Conservation (phyloP, 768 basidiomycete species). For the Podaxis sp. region DNA sequence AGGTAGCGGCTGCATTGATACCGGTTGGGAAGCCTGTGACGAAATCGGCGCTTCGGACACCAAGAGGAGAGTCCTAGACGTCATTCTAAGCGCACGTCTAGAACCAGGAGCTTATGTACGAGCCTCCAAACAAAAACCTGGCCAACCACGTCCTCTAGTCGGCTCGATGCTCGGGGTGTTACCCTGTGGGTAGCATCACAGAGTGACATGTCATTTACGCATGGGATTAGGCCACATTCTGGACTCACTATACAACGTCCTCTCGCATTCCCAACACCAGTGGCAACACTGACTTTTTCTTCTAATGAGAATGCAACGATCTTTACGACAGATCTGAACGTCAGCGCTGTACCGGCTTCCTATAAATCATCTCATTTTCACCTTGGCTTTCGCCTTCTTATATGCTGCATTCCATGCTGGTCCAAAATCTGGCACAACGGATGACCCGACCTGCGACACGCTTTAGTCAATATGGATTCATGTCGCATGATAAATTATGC, state of each 20-base stretch:
- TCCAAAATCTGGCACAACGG: slow-evolving; percentile 44
- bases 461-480: not conserved
- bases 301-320: slow-evolving; percentile 52
- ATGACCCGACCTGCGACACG: slow-evolving; percentile 31
- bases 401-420: slow-evolving; percentile 63
- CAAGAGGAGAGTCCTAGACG: slow-evolving; percentile 66
- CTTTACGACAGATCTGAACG: slow-evolving; percentile 25
- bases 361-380: slow-evolving; percentile 25
- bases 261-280: slow-evolving; percentile 62
- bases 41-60: slow-evolving; percentile 75
- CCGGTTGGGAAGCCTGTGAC: slow-evolving; percentile 84
- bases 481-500: slow-evolving; percentile 19
- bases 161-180: slow-evolving; percentile 56
- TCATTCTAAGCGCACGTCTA: not conserved
- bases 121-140: slow-evolving; percentile 73
- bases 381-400: slow-evolving; percentile 55
- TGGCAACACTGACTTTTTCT: slow-evolving; percentile 64
- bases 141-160: slow-evolving; percentile 47
- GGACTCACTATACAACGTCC: slow-evolving; percentile 65
- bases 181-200: slow-evolving; percentile 31
- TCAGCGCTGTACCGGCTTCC: slow-evolving; percentile 10
- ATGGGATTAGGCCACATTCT: not conserved
- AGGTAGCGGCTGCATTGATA: slow-evolving; percentile 78
- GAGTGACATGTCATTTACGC: not conserved
- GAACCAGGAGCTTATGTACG: slow-evolving; percentile 7